These are phyloP conservation scores for Aspergillus calidoustus DNA, from an alignment of 2,329 filamentous ascomycete species.

Conservation along the genomic window DNA sequence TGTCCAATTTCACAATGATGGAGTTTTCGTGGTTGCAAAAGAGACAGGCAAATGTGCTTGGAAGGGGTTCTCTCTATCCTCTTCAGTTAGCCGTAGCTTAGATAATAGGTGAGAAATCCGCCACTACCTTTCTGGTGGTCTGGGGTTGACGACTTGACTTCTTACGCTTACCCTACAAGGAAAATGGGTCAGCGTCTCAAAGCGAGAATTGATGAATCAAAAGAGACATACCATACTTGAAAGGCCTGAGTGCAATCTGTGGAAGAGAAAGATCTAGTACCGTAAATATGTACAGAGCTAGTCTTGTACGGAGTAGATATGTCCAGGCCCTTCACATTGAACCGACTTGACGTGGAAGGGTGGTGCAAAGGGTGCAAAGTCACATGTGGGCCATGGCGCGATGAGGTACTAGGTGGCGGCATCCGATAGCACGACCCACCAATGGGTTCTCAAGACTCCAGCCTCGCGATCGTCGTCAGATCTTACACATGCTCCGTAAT, in stretches of 20 bases:
- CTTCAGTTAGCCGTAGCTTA: conserved; percentile 17
- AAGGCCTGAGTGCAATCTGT: not conserved
- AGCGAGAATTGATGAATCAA: not conserved
- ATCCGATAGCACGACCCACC: no score
- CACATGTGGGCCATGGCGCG: not conserved
- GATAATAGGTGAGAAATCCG: not conserved
- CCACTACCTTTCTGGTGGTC: conserved; percentile 76
- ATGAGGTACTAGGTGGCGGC: no score
- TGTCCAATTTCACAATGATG: conserved; percentile 88
- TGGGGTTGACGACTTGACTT: conserved; percentile 79
- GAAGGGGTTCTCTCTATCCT: conserved; percentile 50
- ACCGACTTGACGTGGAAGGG: not conserved
- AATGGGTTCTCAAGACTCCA: no score
- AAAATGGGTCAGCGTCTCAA: conserved; percentile 11
- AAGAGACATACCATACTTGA: conserved; percentile 14
- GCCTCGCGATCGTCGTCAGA: no score
- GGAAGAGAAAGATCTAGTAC: not conserved
- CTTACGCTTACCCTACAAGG: conserved; percentile 83
- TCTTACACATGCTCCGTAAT: no score
- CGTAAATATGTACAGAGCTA: not conserved
- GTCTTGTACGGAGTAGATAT: not conserved
- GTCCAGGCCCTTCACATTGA: not conserved
- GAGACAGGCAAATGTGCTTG: conserved; percentile 88
- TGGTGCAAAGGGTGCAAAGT: not conserved
- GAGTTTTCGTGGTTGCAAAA: conserved; percentile 99